A percentile compares a stretch with the other conserved stretches of the same genome.
These are phyloP conservation scores for Solanum medicagineum DNA, from an alignment of 257 asterid species.

Conservation along the genomic window DNA sequence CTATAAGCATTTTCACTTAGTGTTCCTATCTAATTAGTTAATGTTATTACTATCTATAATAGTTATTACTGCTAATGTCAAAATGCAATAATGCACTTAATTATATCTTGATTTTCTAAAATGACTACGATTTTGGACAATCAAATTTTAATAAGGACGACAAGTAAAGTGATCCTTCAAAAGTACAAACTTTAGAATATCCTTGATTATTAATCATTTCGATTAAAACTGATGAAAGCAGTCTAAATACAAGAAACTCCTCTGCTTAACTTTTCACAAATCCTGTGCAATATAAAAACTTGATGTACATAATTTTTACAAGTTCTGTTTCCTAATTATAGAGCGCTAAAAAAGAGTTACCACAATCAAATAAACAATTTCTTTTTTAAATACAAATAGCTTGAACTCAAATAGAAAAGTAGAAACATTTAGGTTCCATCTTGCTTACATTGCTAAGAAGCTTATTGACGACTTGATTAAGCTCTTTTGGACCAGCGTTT, in stretches of 20 bases:
- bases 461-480: constrained; percentile 67
- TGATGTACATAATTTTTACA: background rate
- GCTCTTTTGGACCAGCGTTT: constrained; percentile 72
- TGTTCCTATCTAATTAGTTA: too few relatives aligned
- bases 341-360: too few relatives aligned
- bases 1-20: too few relatives aligned
- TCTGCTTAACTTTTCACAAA: background rate
- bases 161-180: too few relatives aligned
- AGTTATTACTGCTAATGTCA: too few relatives aligned
- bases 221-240: background rate
- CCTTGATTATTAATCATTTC: background rate
- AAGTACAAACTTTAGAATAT: background rate
- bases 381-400: background rate
- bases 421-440: background rate
- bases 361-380: too few relatives aligned
- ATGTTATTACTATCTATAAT: too few relatives aligned
- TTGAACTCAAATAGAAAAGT: background rate
- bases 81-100: too few relatives aligned
- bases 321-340: too few relatives aligned
- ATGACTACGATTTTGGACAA: too few relatives aligned
- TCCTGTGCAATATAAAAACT: background rate
- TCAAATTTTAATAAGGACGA: too few relatives aligned
- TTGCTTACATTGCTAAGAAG: constrained; percentile 57
- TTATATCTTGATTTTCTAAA: too few relatives aligned
- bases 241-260: background rate